Evolutionary conservation across 2,329 filamentous ascomycete species (phyloP), one percentile per base, ranked within the genome.

Genomic region (Aspergillus proliferans): DNA sequence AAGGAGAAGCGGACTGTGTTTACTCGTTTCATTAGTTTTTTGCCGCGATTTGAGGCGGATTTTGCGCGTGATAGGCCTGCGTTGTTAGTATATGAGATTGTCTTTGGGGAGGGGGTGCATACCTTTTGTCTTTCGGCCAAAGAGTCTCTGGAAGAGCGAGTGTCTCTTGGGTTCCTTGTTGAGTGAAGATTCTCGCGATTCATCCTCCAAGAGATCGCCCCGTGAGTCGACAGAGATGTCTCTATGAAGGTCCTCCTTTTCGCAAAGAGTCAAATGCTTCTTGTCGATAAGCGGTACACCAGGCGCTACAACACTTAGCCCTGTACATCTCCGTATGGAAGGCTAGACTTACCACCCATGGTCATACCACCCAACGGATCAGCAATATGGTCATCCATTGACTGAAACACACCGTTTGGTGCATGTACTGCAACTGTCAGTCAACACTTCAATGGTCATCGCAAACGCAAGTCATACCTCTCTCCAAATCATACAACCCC

Each of bases 1-100:
- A 64, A 58, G 14, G 62, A 63, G 43, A 65, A 63, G 8, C 62
- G 56, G 28, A 65, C 56, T 2, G 55, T 63, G 33, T 64, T 63
- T 39, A 56, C 60, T 44, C 58, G 54, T 40, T 63, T 64, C 41
- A 61, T 50, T 10, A 65, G 49, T 30, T 56, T 62, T 26, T 58
- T 63, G 46, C 60, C 52, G 34, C 53, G 52, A 33, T 51, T 56
- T 2, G 56, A 50, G 3, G 53, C 52, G 7, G 62, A 57, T 18
- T 52, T 57, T 19, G 59, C 50, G 22, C 60, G 57, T 9, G 60
- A 62, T 33, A 60, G 44, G 10, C 56, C 62, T 64, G 12, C 3
- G 28, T 58, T 9, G 58, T 50, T 21, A 22, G 14, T 36, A 24
- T 7, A 22, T 6, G 22, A 21, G 21, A 10, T 30, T 34, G 38